phyloP scores from a whole-genome alignment of 768 basidiomycete species.

The Tricholoma bakamatsutake region DNA sequence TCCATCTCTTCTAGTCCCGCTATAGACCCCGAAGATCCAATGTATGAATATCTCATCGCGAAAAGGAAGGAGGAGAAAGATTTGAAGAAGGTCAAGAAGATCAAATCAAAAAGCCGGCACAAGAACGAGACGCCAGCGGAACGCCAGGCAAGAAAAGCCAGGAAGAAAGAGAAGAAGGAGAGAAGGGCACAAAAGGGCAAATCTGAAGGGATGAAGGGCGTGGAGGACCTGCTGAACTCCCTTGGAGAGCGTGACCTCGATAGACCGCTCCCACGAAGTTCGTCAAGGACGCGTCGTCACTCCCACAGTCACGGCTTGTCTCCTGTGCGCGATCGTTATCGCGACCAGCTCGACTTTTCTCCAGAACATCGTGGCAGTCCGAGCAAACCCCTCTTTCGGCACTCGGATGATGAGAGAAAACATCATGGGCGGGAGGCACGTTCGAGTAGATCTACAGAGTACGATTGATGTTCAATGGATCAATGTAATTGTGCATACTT shows the following conservation, averaged over 20 bases:
- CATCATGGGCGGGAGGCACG: constrained; percentile 8
- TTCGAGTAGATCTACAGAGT: constrained; percentile 7
- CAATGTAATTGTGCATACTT: background rate
- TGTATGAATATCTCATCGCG: constrained; percentile 86
- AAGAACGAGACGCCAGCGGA: constrained; percentile 80
- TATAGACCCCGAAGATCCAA: constrained; percentile 96
- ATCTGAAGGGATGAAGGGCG: constrained; percentile 58
- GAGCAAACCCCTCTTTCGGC: constrained; percentile 5
- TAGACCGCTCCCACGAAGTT: constrained; percentile 15
- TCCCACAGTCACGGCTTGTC: constrained; percentile 13
- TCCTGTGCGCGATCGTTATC: constrained; percentile 10
- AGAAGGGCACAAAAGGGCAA: constrained; percentile 57
- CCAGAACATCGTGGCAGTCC: constrained; percentile 7
- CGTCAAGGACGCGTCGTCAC: constrained; percentile 9
- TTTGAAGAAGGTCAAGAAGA: constrained; percentile 55
- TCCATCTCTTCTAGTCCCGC: constrained; percentile 57
- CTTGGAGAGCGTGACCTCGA: constrained; percentile 32
- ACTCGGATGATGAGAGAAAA: constrained; percentile 3
- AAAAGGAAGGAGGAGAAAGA: constrained; percentile 70
- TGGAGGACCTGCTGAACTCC: constrained; percentile 57
- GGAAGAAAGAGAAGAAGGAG: constrained; percentile 44
- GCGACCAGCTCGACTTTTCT: constrained; percentile 1
- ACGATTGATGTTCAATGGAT: constrained; percentile 9
- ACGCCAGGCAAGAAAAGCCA: constrained; percentile 66
- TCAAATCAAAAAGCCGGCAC: constrained; percentile 59